These are phyloP conservation scores for Exutisphaerella laricina DNA, from an alignment of 2,329 filamentous ascomycete species.

Conservation along the genomic window DNA sequence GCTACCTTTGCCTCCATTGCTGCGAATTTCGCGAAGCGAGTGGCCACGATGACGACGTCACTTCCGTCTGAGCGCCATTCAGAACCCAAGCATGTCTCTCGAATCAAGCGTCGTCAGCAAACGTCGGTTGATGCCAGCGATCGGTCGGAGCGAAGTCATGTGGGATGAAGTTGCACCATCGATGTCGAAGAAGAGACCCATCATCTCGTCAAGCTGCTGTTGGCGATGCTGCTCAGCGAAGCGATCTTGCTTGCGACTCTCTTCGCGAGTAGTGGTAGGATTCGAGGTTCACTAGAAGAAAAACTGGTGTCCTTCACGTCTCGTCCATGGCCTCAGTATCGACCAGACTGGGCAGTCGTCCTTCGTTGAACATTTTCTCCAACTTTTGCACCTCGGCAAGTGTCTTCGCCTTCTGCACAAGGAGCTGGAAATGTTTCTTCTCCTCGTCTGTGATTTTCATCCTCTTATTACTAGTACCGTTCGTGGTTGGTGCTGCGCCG, in stretches of 20 bases:
- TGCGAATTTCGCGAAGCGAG: neutral
- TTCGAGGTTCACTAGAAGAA: neutral
- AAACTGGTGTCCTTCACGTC: conserved; percentile 23
- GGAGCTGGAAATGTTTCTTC: conserved; percentile 74
- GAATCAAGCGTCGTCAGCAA: conserved; percentile 1
- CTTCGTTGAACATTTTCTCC: conserved; percentile 89
- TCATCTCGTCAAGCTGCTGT: conserved; percentile 2
- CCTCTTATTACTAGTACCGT: conserved; percentile 36
- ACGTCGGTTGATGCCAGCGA: neutral
- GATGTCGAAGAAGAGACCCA: conserved; percentile 1
- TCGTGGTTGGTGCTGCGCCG: conserved; percentile 41
- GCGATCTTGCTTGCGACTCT: neutral
- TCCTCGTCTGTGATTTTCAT: conserved; percentile 71
- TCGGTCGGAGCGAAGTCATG: conserved; percentile 1
- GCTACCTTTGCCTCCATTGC: neutral
- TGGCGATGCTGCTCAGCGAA: conserved; percentile 7
- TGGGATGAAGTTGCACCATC: conserved; percentile 1
- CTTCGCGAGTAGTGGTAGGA: neutral
- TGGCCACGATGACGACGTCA: no score
- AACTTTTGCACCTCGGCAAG: conserved; percentile 82
- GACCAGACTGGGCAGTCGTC: conserved; percentile 59
- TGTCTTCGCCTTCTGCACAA: conserved; percentile 84
- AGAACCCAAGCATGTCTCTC: conserved; percentile 2
- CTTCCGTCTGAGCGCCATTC: no score
- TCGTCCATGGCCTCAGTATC: conserved; percentile 31